Conservation (phyloP, 2,329 filamentous ascomycete genomes). For the Cordyceps farinosa region DNA sequence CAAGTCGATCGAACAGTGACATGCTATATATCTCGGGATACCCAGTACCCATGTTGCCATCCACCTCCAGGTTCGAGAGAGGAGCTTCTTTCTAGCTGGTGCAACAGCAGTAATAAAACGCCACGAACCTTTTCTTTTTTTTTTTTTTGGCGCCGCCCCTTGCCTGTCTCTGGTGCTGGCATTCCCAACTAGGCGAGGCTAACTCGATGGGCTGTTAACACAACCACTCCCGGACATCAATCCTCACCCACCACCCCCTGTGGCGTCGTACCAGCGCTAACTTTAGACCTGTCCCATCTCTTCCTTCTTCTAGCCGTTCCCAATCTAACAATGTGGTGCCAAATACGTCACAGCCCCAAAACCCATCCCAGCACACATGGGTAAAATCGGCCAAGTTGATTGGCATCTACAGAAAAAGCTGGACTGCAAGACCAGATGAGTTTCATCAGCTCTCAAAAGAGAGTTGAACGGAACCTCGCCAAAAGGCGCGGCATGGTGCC, state of each 20-base stretch:
- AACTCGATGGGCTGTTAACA: not conserved
- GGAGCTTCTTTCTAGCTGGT: too few relatives aligned
- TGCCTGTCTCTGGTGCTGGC: constrained; percentile 5
- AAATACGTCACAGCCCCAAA: constrained; percentile 2
- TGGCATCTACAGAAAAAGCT: not conserved
- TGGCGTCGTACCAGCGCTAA: not conserved
- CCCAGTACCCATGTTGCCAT: too few relatives aligned
- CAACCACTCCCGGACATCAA: not conserved
- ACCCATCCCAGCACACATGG: not conserved
- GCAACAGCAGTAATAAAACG: too few relatives aligned
- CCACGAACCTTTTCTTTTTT: too few relatives aligned
- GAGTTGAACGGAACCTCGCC: not conserved
- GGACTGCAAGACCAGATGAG: not conserved
- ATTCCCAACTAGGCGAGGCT: constrained; percentile 9
- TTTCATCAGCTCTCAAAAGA: not conserved
- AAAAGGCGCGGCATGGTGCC: not conserved
- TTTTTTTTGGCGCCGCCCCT: not conserved
- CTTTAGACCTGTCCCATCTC: not conserved
- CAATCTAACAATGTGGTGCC: not conserved
- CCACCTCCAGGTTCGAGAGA: too few relatives aligned
- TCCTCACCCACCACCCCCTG: not conserved
- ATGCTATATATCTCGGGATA: not conserved
- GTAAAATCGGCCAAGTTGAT: not conserved
- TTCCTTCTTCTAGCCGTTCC: not conserved
- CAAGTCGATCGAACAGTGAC: not conserved